Conservation (phyloP, 768 basidiomycete species). For the Tulasnella sp. region DNA sequence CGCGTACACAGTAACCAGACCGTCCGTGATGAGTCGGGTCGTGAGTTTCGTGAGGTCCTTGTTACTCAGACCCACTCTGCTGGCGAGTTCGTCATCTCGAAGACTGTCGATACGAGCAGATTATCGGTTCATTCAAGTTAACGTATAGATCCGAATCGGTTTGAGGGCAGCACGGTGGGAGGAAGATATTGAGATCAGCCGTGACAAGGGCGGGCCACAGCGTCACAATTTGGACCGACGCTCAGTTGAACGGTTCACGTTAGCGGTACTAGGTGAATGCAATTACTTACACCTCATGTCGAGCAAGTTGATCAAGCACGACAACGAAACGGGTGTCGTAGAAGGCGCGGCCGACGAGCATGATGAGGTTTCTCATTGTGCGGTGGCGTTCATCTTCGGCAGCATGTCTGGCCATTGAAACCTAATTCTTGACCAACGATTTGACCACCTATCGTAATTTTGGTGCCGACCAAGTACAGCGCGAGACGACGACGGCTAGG, state of each 20-base stretch:
- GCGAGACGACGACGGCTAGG: background rate
- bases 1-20: slow-evolving; percentile 70
- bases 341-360: slow-evolving; percentile 90
- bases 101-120: slow-evolving; percentile 56
- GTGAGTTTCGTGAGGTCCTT: slow-evolving; percentile 91
- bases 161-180: background rate
- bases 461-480: slow-evolving; percentile 1
- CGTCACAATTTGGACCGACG: slow-evolving; percentile 29
- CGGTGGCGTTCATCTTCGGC: slow-evolving; percentile 13
- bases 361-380: slow-evolving; percentile 81
- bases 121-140: slow-evolving; percentile 28
- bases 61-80: slow-evolving; percentile 82
- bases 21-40: slow-evolving; percentile 76
- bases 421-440: background rate
- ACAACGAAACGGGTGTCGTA: slow-evolving; percentile 93
- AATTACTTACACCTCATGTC: slow-evolving; percentile 87
- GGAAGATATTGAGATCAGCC: slow-evolving; percentile 39
- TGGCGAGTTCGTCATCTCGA: slow-evolving; percentile 93
- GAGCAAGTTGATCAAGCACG: slow-evolving; percentile 90
- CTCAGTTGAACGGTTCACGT: slow-evolving; percentile 37
- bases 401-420: slow-evolving; percentile 17
- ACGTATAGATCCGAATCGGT: background rate
- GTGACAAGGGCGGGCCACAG: slow-evolving; percentile 36
- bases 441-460: background rate
- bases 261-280: slow-evolving; percentile 28